Evolutionary conservation across 371 early-diverging fungal species (phyloP), one percentile per base, ranked within the genome.

Genomic region (Mortierella sp.): DNA sequence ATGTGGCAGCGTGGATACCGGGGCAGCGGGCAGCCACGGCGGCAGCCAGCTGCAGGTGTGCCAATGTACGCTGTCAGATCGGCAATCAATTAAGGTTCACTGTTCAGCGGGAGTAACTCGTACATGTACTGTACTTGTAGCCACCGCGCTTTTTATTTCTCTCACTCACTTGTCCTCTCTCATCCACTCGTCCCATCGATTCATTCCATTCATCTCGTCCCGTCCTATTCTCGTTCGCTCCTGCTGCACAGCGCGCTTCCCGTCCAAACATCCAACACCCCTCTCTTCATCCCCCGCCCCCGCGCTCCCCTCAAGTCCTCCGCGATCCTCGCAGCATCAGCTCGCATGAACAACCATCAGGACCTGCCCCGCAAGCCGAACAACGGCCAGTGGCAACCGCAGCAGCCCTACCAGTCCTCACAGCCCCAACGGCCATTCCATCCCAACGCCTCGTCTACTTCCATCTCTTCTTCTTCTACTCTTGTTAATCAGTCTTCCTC

Each of bases 341-440:
- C n/a, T n/a, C n/a, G n/a, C 45, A 67, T 68, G 69, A 68, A 58
- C 48, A 45, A 52, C n/a, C 53, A 61, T 14, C 45, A 40, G 2
- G 46, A 47, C 8, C 14, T 24, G 34, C 7, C 34, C 29, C 58
- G 66, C 28, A 58, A 70, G 45, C 69, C 43, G 45, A 53, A 59
- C 28, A n/a, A n/a, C 34, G 63, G 55, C n/a, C 64, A 69, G 54
- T 69, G 69, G 69, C 69, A 69, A 48, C 62, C 62, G n/a, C 69
- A 69, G 48, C 67, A 67, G 37, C 39, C 41, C 25, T 54, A 40
- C 29, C 54, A 22, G 16, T 55, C 45, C 21, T 48, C 47, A 43
- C 61, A 69, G 21, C 55, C 64, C 19, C 69, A 69, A 45, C 25
- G 71, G 25, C 64, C 71, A 1, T 56, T 60, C 31, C 64, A 71